Evolutionary conservation across 2,329 filamentous ascomycete species (phyloP).

Genomic region (Annulohypoxylon truncatum): DNA sequence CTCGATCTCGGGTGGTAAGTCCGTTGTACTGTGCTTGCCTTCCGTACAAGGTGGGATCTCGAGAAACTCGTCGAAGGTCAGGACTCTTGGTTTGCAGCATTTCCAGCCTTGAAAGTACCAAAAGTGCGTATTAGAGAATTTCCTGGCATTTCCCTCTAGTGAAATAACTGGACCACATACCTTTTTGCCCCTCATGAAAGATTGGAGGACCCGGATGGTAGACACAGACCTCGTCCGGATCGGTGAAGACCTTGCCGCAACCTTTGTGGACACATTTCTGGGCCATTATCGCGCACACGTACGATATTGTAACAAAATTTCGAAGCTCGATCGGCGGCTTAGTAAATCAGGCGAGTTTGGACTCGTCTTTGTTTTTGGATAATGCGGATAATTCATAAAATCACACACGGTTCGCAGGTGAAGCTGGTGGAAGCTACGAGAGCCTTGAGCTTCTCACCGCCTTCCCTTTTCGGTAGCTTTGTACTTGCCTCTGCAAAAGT

Average conservation of each 20-base stretch:
- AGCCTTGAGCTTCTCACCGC: constrained; percentile 38
- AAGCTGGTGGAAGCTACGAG: constrained; percentile 40
- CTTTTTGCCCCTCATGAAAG: constrained; percentile 99
- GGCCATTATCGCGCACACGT: constrained; percentile 63
- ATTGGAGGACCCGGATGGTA: constrained; percentile 95
- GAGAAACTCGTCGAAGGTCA: constrained; percentile 99
- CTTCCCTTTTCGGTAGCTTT: constrained; percentile 32
- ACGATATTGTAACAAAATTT: background rate
- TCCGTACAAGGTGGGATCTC: constrained; percentile 90
- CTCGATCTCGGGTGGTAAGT: constrained; percentile 71
- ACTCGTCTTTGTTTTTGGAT: background rate
- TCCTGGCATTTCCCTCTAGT: background rate
- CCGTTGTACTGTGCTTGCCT: constrained; percentile 91
- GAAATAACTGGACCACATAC: constrained; percentile 61
- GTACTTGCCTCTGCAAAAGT: constrained; percentile 30
- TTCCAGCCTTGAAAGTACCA: constrained; percentile 83
- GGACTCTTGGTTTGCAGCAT: constrained; percentile 95
- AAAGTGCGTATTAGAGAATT: constrained; percentile 26
- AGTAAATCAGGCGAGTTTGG: background rate
- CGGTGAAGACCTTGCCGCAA: constrained; percentile 88
- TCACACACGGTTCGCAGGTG: constrained; percentile 21
- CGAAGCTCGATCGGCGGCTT: background rate
- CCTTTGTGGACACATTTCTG: constrained; percentile 96
- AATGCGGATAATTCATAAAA: background rate
- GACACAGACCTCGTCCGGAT: constrained; percentile 83